Evolutionary conservation across 805 yeast species (phyloP), one percentile per base, ranked within the genome.

Genomic region (Pichia cephalocereana): DNA sequence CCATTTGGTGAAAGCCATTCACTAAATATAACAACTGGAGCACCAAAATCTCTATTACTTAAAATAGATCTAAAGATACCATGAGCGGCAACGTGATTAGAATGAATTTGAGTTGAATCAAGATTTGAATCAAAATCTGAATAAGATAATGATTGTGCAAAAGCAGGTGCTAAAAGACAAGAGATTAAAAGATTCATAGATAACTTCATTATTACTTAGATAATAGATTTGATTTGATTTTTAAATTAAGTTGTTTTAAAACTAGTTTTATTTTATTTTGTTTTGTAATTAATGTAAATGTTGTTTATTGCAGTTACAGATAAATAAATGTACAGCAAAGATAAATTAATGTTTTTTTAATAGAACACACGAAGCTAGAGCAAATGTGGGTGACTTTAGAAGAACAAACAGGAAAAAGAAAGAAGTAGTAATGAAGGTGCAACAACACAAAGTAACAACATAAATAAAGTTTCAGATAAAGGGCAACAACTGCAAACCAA

Each of bases 1-100:
- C 60, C 60, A 5, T 45, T 41, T 7, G 67, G 65, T 4, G 62
- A 52, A 32, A 47, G 42, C 68, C 68, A 64, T 36, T 53, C 56
- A 38, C 55, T 57, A 41, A 58, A 63, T 7, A 15, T 46, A 30
- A 56, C 56, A 10, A 42, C 39, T 15, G 44, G 36, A 3, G 54
- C 45, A 15, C 52, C 43, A 38, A 49, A 49, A 9, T 54, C 47
- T 40, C 57, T 50, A 46, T 59, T 51, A 23, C 48, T 40, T 41
- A 56, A 54, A 48, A 62, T 60, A 14, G 51, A 52, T 7, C 41
- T 40, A 28, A 56, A 39, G n/a, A 60, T 53, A 17, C 49, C 52
- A 30, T 45, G 38, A 9, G 47, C 37, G 6, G 38, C 23, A 8
- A 34, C n/a, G 31, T 44, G 46, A 30, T 30, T 31, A 30, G 14